Conservation (phyloP, 371 early-diverging fungal genomes). For the Mucor sp. region DNA sequence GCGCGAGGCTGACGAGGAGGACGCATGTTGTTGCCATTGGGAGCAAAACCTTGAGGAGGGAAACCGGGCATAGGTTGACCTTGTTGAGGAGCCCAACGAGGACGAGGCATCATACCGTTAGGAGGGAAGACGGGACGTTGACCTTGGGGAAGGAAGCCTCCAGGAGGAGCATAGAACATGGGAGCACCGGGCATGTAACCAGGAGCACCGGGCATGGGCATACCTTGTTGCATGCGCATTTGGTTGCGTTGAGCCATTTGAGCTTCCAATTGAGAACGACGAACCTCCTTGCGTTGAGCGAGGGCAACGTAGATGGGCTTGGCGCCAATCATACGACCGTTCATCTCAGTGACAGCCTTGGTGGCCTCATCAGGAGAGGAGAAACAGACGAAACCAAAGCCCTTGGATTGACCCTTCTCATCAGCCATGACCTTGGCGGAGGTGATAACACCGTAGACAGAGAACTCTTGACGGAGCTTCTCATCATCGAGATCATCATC, state of each 20-base stretch:
- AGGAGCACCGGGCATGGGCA: slow-evolving; percentile 50
- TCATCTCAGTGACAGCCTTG: slow-evolving; percentile 91
- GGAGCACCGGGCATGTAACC: slow-evolving; percentile 54
- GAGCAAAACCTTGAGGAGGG: slow-evolving; percentile 51
- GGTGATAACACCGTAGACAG: slow-evolving; percentile 94
- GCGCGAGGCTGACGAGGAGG: slow-evolving; percentile 55
- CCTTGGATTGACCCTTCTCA: slow-evolving; percentile 81
- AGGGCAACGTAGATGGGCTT: slow-evolving; percentile 98
- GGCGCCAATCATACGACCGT: slow-evolving; percentile 86
- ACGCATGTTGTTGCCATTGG: slow-evolving; percentile 45
- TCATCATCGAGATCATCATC: slow-evolving; percentile 96
- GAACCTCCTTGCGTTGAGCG: slow-evolving; percentile 97
- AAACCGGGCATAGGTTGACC: slow-evolving; percentile 63
- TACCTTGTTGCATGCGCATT: slow-evolving; percentile 70
- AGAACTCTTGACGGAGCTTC: slow-evolving; percentile 92
- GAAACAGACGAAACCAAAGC: slow-evolving; percentile 94
- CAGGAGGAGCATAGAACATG: slow-evolving; percentile 62
- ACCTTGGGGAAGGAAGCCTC: slow-evolving; percentile 57
- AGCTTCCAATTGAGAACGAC: slow-evolving; percentile 90
- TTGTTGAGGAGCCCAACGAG: slow-evolving; percentile 71
- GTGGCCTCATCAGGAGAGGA: slow-evolving; percentile 90
- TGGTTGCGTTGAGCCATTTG: slow-evolving; percentile 93
- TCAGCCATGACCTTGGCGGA: slow-evolving; percentile 97
- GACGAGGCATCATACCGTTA: slow-evolving; percentile 75
- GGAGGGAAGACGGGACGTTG: slow-evolving; percentile 76